These are phyloP conservation scores for Fomes fomentarius DNA, from an alignment of 1,284 basidiomycete species.

Conservation along the genomic window DNA sequence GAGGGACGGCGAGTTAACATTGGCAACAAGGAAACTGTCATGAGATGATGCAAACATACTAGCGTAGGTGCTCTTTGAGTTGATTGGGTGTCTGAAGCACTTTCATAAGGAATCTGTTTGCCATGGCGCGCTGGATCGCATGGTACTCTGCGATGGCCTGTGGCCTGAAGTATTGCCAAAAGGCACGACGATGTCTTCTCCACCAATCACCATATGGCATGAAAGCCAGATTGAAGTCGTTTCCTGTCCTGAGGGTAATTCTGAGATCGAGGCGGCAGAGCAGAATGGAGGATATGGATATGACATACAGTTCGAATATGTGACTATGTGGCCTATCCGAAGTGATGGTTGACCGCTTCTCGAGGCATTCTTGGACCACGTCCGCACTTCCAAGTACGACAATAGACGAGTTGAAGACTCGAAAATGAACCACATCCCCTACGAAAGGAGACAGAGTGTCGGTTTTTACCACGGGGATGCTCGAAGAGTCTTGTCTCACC, in stretches of 20 bases:
- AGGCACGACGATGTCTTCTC: conserved; percentile 18
- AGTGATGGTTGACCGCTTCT: neutral
- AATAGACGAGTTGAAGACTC: too few relatives aligned
- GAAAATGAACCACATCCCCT: too few relatives aligned
- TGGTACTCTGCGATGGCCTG: conserved; percentile 15
- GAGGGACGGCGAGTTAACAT: too few relatives aligned
- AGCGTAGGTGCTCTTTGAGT: conserved; percentile 7
- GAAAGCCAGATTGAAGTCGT: conserved; percentile 14
- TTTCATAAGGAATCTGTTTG: conserved; percentile 1
- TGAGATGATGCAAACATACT: too few relatives aligned
- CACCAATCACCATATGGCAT: conserved; percentile 23
- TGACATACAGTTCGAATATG: neutral
- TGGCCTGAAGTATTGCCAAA: conserved; percentile 25
- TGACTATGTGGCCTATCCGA: neutral
- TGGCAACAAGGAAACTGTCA: too few relatives aligned
- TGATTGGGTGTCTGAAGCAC: conserved; percentile 18
- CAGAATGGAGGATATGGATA: too few relatives aligned
- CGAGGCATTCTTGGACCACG: neutral
- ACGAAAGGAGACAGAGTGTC: too few relatives aligned
- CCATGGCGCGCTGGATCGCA: conserved; percentile 8
- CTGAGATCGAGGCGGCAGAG: too few relatives aligned
- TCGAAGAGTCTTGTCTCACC: too few relatives aligned
- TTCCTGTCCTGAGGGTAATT: too few relatives aligned
- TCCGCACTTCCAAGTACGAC: neutral
- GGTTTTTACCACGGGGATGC: too few relatives aligned